These are phyloP conservation scores for Penicillium italicum DNA, from an alignment of 2,329 filamentous ascomycete species.

Conservation along the genomic window DNA sequence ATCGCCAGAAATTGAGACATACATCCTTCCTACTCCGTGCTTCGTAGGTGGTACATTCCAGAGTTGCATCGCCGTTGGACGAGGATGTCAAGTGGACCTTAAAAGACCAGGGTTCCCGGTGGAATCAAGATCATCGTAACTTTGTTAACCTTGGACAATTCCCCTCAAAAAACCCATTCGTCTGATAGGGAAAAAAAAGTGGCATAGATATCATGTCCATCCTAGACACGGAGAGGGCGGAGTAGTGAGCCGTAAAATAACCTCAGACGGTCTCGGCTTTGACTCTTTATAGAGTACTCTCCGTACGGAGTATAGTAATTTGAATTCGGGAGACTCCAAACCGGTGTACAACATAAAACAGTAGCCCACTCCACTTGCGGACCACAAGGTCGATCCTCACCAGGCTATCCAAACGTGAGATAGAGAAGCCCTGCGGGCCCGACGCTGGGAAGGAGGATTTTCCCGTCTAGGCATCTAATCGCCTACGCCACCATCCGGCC, in stretches of 20 bases:
- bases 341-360: constrained; percentile 14
- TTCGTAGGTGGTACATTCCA: constrained; percentile 20
- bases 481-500: constrained; percentile 20
- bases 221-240: too few species aligned
- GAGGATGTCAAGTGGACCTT: constrained; percentile 4
- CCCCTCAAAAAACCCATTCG: neutral
- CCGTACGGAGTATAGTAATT: constrained; percentile 4
- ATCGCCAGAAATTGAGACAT: constrained; percentile 24
- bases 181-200: too few species aligned
- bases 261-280: constrained; percentile 14
- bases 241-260: constrained; percentile 13
- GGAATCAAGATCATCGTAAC: neutral
- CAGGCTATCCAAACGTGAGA: constrained; percentile 16
- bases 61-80: constrained; percentile 20
- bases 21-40: neutral
- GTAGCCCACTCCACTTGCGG: constrained; percentile 16
- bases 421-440: constrained; percentile 27
- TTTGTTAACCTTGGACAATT: neutral
- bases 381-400: constrained; percentile 21
- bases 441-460: constrained; percentile 21
- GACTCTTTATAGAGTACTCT: constrained; percentile 13
- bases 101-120: constrained; percentile 12
- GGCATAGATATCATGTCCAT: too few species aligned
- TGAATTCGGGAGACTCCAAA: neutral
- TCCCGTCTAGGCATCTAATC: constrained; percentile 24